Conservation (phyloP, 2,329 filamentous ascomycete species). For the Stachybotrys elegans region DNA sequence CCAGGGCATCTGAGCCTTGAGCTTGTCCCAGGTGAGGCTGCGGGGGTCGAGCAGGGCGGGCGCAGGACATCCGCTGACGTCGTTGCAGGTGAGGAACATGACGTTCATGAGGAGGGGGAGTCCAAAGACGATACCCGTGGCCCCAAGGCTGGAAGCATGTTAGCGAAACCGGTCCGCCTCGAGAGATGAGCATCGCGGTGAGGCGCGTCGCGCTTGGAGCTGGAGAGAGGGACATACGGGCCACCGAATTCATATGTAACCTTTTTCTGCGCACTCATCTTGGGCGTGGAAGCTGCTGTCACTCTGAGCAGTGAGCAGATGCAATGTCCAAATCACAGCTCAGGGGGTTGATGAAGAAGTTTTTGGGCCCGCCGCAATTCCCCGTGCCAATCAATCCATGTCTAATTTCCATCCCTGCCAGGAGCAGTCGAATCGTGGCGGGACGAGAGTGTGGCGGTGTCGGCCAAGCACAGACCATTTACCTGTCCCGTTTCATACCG, state of each 20-base stretch:
- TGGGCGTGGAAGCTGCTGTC: too few species aligned
- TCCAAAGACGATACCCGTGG: slow-evolving; percentile 67
- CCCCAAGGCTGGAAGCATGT: slow-evolving; percentile 54
- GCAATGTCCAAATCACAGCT: too few species aligned
- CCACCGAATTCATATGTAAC: slow-evolving; percentile 25
- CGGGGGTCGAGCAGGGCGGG: slow-evolving; percentile 67
- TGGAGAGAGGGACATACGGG: slow-evolving; percentile 18
- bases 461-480: too few species aligned
- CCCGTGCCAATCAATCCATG: too few species aligned
- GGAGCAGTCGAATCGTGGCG: too few species aligned
- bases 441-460: too few species aligned
- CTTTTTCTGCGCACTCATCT: background rate
- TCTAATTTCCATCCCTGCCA: too few species aligned
- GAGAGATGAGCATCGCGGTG: background rate
- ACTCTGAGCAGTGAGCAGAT: too few species aligned
- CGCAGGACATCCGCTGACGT: slow-evolving; percentile 78
- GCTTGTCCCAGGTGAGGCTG: slow-evolving; percentile 58
- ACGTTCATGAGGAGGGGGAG: slow-evolving; percentile 70
- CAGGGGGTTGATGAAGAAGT: background rate
- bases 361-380: too few species aligned
- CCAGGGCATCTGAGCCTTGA: slow-evolving; percentile 76
- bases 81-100: slow-evolving; percentile 79
- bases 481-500: too few species aligned
- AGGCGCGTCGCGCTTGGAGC: background rate
- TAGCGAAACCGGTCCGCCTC: background rate